These are phyloP conservation scores for Candida nanaspora DNA, from an alignment of 805 yeast species.

Conservation along the genomic window DNA sequence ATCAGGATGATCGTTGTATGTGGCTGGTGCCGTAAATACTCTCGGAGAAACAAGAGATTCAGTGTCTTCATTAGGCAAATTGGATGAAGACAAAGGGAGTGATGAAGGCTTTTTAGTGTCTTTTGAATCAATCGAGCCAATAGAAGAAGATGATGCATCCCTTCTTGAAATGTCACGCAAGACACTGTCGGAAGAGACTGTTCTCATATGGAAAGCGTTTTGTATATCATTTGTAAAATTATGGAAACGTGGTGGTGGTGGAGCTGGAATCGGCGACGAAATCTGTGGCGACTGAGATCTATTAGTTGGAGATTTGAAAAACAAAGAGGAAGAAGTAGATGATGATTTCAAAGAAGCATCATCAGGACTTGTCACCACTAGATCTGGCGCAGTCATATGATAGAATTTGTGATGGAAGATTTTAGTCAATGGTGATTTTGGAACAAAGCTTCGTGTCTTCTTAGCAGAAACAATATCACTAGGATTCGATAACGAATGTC, in stretches of 20 bases:
- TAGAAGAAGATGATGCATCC: too few relatives aligned
- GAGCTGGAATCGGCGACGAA: background rate
- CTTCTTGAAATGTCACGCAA: background rate
- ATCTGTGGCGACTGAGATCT: background rate
- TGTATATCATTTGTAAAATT: background rate
- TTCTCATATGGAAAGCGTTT: background rate
- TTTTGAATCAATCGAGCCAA: too few relatives aligned
- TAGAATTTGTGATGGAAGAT: constrained; percentile 13
- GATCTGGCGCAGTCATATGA: constrained; percentile 14
- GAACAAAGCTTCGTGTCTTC: constrained; percentile 7
- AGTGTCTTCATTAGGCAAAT: background rate
- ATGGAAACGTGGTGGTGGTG: background rate
- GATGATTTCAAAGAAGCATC: background rate
- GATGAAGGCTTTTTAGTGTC: too few relatives aligned
- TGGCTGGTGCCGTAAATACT: constrained; percentile 1
- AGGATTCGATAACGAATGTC: constrained; percentile 21
- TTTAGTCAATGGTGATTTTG: constrained; percentile 16
- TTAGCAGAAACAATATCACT: constrained; percentile 8
- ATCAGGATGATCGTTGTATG: background rate
- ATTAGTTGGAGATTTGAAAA: background rate
- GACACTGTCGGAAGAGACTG: background rate
- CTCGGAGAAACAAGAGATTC: constrained; percentile 2
- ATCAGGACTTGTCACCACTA: background rate
- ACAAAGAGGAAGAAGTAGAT: background rate
- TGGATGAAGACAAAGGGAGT: too few relatives aligned